Evolutionary conservation across 2,329 filamentous ascomycete genomes (phyloP), one percentile per base, ranked within the genome.

Genomic region (Cytospora schulzeri): DNA sequence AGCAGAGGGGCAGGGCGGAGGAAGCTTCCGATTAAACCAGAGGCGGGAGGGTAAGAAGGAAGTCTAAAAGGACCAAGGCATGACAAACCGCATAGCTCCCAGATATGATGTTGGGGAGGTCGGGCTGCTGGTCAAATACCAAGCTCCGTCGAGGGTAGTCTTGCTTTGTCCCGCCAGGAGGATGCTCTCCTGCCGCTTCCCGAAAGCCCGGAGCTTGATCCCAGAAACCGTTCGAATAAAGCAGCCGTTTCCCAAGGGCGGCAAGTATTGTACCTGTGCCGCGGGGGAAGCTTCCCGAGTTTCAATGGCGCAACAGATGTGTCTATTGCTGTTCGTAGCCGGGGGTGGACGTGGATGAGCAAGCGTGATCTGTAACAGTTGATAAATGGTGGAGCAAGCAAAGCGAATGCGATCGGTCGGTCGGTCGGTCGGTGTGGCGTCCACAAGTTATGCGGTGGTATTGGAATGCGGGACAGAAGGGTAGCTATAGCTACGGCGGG

Each of bases 11-110:
- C 31, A 58, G 19, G 29, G 22, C 24, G 55, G n/a, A 54, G 24
- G n/a, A 12, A n/a, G 26, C 50, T 19, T 26, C 48, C 45, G 51
- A 38, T 28, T 22, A 56, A n/a, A 54, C 48, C n/a, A 38, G 24
- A 33, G 28, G 45, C 19, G 28, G 52, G 45, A 22, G 31, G n/a
- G 19, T 38, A n/a, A 29, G 35, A 45, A 35, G 29, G 31, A 19
- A 54, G 38, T 57, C 22, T 60, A 52, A n/a, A 56, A 50, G 51
- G 59, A 28, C 33, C 33, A 55, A 57, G 41, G 51, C 58, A 54
- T 61, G 54, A 69, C 68, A 63, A 58, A 69, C 68, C 61, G 65
- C 68, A 69, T 69, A 60, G 62, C 68, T 65, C 61, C n/a, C 66
- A 66, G 60, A 55, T 33, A 45, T 55, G 62, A 28, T 33, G 19